Evolutionary conservation across 2,329 filamentous ascomycete species (phyloP).

Genomic region (Dryadomyces sulphureus): DNA sequence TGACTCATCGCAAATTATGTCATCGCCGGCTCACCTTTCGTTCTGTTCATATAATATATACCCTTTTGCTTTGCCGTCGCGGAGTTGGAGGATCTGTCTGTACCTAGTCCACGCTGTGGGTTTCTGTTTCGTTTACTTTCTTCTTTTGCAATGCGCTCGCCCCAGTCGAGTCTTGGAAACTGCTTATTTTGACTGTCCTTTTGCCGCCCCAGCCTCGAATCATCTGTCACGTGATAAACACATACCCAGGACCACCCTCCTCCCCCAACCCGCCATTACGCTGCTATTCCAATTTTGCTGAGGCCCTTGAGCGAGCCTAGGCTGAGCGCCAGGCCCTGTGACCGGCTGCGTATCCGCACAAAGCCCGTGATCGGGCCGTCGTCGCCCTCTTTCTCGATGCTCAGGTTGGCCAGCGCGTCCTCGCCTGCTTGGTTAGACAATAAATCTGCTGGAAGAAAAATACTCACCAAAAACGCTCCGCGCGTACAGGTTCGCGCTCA

Average conservation of each 20-base stretch:
- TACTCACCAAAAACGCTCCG: slow-evolving; percentile 92
- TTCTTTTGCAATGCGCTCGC: background rate
- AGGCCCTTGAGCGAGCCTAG: slow-evolving; percentile 88
- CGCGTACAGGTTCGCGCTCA: slow-evolving; percentile 93
- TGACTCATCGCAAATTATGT: background rate
- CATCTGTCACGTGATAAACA: no score
- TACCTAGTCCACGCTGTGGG: background rate
- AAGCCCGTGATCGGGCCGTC: slow-evolving; percentile 94
- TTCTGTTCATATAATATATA: background rate
- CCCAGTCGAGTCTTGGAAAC: background rate
- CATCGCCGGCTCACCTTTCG: background rate
- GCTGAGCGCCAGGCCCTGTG: slow-evolving; percentile 86
- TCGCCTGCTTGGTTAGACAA: slow-evolving; percentile 47
- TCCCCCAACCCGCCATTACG: no score
- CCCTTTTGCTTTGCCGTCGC: background rate
- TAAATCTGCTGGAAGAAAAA: background rate
- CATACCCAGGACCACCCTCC: no score
- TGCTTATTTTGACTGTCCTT: background rate
- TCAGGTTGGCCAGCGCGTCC: slow-evolving; percentile 93
- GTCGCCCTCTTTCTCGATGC: slow-evolving; percentile 93
- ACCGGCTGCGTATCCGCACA: slow-evolving; percentile 92
- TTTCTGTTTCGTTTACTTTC: background rate
- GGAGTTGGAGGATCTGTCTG: background rate
- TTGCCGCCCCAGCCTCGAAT: background rate
- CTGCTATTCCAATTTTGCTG: slow-evolving; percentile 54